Evolutionary conservation across 805 yeast genomes (phyloP).

Genomic region (Schwanniomyces sp.): DNA sequence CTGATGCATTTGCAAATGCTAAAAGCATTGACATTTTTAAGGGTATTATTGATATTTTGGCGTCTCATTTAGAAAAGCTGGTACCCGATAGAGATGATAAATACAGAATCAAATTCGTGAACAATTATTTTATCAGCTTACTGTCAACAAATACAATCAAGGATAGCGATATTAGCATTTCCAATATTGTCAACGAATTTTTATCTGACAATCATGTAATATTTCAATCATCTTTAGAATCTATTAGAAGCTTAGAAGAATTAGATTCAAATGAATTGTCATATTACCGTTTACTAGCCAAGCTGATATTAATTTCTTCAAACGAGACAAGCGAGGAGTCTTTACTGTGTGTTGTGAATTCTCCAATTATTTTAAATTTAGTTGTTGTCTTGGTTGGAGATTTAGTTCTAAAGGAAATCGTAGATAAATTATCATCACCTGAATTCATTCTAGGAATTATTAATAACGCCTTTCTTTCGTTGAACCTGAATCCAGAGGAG

Average conservation of each 20-base stretch:
- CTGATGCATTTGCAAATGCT: conserved; percentile 6
- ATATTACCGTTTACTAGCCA: conserved; percentile 23
- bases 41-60: conserved; percentile 20
- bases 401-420: conserved; percentile 22
- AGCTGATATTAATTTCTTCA: conserved; percentile 17
- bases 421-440: conserved; percentile 24
- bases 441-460: conserved; percentile 20
- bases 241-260: neutral
- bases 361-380: conserved; percentile 23
- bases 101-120: conserved; percentile 11
- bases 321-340: conserved; percentile 10
- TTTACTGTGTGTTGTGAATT: conserved; percentile 14
- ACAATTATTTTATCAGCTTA: conserved; percentile 8
- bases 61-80: conserved; percentile 20
- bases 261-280: conserved; percentile 2
- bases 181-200: conserved; percentile 10
- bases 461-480: conserved; percentile 6
- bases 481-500: conserved; percentile 5
- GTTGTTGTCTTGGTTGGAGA: conserved; percentile 26
- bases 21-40: conserved; percentile 19
- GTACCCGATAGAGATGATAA: conserved; percentile 9
- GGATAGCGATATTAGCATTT: neutral
- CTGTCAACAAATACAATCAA: conserved; percentile 1
- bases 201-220: conserved; percentile 17
- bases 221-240: conserved; percentile 9